Evolutionary conservation across 768 basidiomycete genomes (phyloP), one percentile per base, ranked within the genome.

Genomic region (Kwoniella heveanensis): DNA sequence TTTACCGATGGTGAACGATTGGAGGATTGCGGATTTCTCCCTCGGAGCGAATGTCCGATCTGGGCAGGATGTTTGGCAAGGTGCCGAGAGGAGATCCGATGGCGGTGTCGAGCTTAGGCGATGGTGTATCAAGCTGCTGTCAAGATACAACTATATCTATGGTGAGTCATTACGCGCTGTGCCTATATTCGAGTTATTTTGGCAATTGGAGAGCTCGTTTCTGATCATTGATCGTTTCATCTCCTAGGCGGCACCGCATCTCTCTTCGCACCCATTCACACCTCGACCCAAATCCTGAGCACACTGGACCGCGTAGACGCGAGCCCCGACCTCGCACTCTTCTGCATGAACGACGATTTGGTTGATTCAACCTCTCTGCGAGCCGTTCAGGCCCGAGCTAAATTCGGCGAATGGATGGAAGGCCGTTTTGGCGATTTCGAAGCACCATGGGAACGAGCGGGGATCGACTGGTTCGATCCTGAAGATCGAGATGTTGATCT

Each of bases 331-430:
- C 24, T 74, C 9, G 69, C 73, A 1, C 62, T 77, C 67, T 66
- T 58, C 24, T 79, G 78, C 49, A 32, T 79, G 13, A 79, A 79
- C 48, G 78, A 79, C 57, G 74, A 79, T 60, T 69, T 68, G 37
- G 59, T 69, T 12, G 72, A 72, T 19, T 39, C 37, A 7, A 56
- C 30, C 1, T 48, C 37, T 19, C 69, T 50, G 0, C 6, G 32
- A 26, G 58, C 62, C 15, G 29, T 55, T 2, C 10, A 36, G 22
- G 58, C 62, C 17, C 29, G 47, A 22, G 50, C 46, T 15, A 46
- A 65, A 17, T 61, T 74, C 21, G 66, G 65, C 1, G 52, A 54
- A 0, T 79, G 77, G 77, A 72, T 76, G 63, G 57, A 69, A 25
- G 55, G 53, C n/a, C 55, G 68, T 17, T 79, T 69, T 54, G 73